Base-by-base conservation (phyloP, 768 basidiomycete species). In the Pleurotus tuoliensis region DNA sequence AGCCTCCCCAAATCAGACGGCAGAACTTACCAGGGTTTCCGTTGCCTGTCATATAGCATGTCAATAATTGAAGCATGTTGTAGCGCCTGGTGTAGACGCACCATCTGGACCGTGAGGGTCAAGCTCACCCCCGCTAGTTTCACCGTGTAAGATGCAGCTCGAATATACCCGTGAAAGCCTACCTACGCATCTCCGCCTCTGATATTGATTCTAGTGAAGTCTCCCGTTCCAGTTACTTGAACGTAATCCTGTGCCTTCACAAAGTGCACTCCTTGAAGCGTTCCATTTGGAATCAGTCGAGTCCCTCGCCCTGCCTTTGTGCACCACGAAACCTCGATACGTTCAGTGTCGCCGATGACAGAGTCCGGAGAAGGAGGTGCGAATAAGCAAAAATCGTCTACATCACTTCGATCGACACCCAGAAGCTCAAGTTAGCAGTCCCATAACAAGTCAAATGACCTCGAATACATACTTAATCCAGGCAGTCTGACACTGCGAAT, bases 401-500 rank as follows among this genome's bases (percentile, higher is more conserved):
- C 51, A 53, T 53, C 51, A 41, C 51, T 53, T 16, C 7, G 30
- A 34, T 34, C 8, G 30, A 34, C 30, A 34, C 30, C 11, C 24
- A 25, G 24, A 25, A 9, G 11, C 30, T 9, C 8, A 1, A 3
- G 1, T 34, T 34, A 34, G 7, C 7, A 11, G 11, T 34, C 8
- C 30, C 30, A 34, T 11, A 34, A 3, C 8, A 34, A 34, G 30
- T 34, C 30, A 9, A 34, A 34, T 3, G 4, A 11, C 1, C 30
- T 30, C 30, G 27, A 68, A 66, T 9, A 80, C 75, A 57, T 67
- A 79, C 81, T 88, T 89, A 56, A 86, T 72, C 68, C 82, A 82
- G 7, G 77, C 72, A 0, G 88, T 91, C 69, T 92, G 90, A 67
- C 90, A 92, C 37, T 81, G 68, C 0, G 89, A 88, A 7, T 72